These are phyloP conservation scores for Entomortierella beljakovae DNA, from an alignment of 192 early-diverging fungal species.

Conservation along the genomic window DNA sequence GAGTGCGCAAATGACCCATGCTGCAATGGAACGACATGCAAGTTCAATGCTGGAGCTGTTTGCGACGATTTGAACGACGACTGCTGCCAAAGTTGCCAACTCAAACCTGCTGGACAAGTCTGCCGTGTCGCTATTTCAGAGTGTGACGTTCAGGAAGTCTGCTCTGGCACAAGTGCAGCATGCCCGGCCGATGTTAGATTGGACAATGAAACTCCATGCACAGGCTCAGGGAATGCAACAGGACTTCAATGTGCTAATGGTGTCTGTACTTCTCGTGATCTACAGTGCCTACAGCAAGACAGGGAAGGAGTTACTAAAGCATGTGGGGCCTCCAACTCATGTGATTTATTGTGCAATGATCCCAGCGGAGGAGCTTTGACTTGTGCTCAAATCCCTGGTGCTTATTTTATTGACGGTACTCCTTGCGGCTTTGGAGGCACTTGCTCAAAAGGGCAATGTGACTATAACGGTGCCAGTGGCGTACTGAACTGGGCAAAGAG, in stretches of 20 bases:
- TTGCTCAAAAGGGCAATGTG: conserved; percentile 52
- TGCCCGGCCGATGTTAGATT: conserved; percentile 81
- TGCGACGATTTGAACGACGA: conserved; percentile 87
- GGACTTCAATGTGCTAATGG: conserved; percentile 74
- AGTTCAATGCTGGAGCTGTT: conserved; percentile 76
- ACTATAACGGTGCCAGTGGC: conserved; percentile 42
- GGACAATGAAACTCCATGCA: conserved; percentile 73
- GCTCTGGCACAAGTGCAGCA: conserved; percentile 73
- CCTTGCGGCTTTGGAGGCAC: conserved; percentile 75
- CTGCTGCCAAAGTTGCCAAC: conserved; percentile 83
- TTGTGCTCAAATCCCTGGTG: conserved; percentile 55
- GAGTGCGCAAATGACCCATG: conserved; percentile 81
- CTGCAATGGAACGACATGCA: conserved; percentile 87
- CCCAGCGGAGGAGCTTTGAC: conserved; percentile 47
- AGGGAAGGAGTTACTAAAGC: conserved; percentile 62
- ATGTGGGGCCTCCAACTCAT: conserved; percentile 71
- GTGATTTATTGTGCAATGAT: conserved; percentile 72
- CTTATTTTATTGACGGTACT: conserved; percentile 76
- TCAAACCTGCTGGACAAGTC: conserved; percentile 65
- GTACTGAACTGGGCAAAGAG: conserved; percentile 58
- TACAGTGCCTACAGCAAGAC: conserved; percentile 72
- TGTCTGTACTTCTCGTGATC: conserved; percentile 79
- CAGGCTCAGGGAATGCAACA: conserved; percentile 40
- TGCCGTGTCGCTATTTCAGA: conserved; percentile 81
- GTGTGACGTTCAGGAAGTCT: conserved; percentile 86